These are phyloP conservation scores for Aspergillus melleus DNA, from an alignment of 2,329 filamentous ascomycete genomes.

Conservation along the genomic window DNA sequence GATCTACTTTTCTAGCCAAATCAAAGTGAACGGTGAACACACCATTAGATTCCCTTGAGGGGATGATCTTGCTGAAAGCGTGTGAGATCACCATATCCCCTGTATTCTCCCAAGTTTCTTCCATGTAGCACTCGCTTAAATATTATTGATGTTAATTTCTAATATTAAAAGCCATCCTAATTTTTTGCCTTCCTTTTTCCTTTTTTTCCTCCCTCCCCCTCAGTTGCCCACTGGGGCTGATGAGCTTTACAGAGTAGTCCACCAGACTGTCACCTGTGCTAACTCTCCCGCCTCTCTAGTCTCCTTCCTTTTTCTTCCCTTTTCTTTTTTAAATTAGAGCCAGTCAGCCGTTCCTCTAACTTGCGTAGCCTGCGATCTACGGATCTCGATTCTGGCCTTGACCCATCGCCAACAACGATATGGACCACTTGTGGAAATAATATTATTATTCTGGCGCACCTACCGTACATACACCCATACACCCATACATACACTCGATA, in stretches of 20 bases:
- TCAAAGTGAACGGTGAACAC: background rate
- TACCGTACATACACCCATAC: background rate
- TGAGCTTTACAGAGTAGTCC: slow-evolving; percentile 5
- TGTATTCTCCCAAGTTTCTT: background rate
- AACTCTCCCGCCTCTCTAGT: slow-evolving; percentile 5
- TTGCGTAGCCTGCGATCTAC: slow-evolving; percentile 23
- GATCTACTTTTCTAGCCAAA: background rate
- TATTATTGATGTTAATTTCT: background rate
- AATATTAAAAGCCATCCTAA: background rate
- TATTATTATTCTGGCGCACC: slow-evolving; percentile 8
- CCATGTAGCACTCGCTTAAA: background rate
- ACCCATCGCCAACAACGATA: slow-evolving; percentile 7
- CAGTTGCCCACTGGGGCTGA: slow-evolving; percentile 9
- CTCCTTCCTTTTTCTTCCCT: slow-evolving; percentile 1
- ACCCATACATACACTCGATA: no score
- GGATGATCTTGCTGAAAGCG: background rate
- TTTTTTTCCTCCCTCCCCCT: background rate
- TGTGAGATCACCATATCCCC: background rate
- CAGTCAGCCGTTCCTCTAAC: slow-evolving; percentile 18
- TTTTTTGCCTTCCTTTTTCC: slow-evolving; percentile 1
- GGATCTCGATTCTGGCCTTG: slow-evolving; percentile 17
- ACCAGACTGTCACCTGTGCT: background rate
- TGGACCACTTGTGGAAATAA: slow-evolving; percentile 7
- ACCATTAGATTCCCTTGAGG: no score
- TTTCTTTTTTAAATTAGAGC: slow-evolving; percentile 13